Evolutionary conservation across 1,284 basidiomycete species (phyloP).

Genomic region (Ganoderma multipileum): DNA sequence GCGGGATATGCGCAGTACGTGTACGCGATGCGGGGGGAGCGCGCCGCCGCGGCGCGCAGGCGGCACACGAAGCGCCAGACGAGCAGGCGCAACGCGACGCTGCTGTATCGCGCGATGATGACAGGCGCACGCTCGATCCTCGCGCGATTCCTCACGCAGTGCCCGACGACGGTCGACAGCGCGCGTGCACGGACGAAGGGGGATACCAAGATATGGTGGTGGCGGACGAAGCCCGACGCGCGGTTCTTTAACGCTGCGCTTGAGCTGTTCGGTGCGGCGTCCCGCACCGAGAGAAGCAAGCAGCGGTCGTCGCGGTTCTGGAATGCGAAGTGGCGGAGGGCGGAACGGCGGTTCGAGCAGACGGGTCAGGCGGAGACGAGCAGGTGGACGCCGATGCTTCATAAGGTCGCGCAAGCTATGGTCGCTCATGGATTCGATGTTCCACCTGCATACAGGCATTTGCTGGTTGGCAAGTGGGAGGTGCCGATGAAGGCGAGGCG

Average conservation of each 20-base stretch:
- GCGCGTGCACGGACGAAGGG: not conserved
- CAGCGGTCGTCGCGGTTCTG: conserved; percentile 38
- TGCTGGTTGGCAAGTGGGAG: conserved; percentile 50
- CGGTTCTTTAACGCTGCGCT: conserved; percentile 74
- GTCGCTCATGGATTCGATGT: conserved; percentile 50
- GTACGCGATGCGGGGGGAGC: conserved; percentile 14
- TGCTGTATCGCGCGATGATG: conserved; percentile 47
- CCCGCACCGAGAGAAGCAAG: conserved; percentile 31
- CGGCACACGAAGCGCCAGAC: conserved; percentile 28
- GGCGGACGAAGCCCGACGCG: conserved; percentile 52
- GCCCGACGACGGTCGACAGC: conserved; percentile 3
- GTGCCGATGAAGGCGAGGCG: conserved; percentile 26
- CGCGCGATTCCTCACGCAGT: conserved; percentile 7
- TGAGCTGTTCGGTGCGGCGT: conserved; percentile 47
- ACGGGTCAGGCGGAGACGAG: conserved; percentile 6
- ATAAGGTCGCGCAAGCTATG: conserved; percentile 55
- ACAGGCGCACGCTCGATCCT: conserved; percentile 44
- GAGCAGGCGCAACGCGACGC: conserved; percentile 39
- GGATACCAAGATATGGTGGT: not conserved
- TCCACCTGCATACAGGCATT: conserved; percentile 51
- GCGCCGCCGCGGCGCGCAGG: not conserved
- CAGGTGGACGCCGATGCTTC: conserved; percentile 49
- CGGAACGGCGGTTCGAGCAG: conserved; percentile 25
- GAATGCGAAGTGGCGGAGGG: conserved; percentile 36
- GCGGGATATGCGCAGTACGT: conserved; percentile 48